Conservation (phyloP, 2,329 filamentous ascomycete species). For the Colletotrichum sp. region DNA sequence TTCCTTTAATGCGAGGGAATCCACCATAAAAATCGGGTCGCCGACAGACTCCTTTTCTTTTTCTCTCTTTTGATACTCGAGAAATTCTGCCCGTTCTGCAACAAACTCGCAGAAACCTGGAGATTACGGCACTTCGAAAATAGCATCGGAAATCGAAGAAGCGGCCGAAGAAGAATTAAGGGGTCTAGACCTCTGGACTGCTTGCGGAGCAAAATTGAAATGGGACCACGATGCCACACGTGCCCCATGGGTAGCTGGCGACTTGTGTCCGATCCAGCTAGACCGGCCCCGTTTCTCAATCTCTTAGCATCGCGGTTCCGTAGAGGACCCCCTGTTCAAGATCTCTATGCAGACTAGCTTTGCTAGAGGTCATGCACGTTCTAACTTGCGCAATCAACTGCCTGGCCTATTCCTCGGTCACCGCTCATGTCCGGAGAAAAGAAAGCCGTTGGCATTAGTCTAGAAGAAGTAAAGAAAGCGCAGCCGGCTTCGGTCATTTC, state of each 20-base stretch:
- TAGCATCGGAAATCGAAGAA: neutral
- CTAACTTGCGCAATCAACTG: neutral
- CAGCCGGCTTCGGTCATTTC: neutral
- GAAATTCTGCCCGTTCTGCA: neutral
- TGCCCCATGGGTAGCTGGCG: neutral
- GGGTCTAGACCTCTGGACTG: neutral
- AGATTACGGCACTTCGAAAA: neutral
- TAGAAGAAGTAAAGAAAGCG: neutral
- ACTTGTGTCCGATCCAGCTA: neutral
- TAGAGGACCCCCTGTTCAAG: neutral
- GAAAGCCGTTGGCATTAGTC: neutral
- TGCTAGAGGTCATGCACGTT: neutral
- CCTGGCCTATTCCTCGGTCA: neutral
- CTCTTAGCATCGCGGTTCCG: neutral
- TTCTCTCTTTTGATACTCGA: neutral
- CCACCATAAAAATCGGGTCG: neutral
- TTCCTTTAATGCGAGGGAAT: neutral
- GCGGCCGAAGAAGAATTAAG: neutral
- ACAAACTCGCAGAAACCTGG: neutral
- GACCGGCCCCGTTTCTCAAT: neutral
- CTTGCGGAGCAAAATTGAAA: neutral
- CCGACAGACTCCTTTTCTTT: neutral
- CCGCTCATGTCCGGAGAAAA: neutral
- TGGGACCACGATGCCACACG: neutral
- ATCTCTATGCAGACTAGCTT: neutral